Evolutionary conservation across 2,329 filamentous ascomycete species (phyloP), one percentile per base, ranked within the genome.

Genomic region (Chaetomium sp.): DNA sequence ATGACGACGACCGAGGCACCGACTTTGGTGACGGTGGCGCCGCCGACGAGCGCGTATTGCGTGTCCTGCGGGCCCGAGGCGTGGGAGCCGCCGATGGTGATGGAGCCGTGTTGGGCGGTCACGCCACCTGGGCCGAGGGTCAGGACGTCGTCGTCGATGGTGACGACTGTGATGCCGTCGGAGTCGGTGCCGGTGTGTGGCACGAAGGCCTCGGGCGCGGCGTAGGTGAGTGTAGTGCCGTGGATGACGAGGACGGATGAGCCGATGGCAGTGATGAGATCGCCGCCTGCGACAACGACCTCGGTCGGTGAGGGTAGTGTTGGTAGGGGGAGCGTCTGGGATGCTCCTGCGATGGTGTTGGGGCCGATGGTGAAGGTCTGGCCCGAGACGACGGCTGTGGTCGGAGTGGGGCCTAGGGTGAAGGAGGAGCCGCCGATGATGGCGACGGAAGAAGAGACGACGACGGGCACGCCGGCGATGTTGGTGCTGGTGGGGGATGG

Each of bases 1-100:
- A 86, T 70, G 34, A 84, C 72, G 1, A 79, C 73, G 10, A 74
- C 68, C 2, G 73, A 76, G 1, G 74, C 67, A n/a, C 73, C 75
- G 7, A 80, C 62, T 61, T 76, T 72, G 12, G 76, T 79, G 52
- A 81, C 69, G 3, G 79, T 80, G 12, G 74, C 78, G 9, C 79
- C 79, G 51, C 79, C 79, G 7, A 79, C 72, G 54, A 80, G 73
- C 44, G 74, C 75, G 62, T 72, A 75, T 2, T 70, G 67, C 1
- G 74, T 77, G 10, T 69, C 70, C 1, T 64, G 19, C 19, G 54
- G 67, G 1, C 66, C 50, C 2, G 62, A 60, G 11, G 73, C 76
- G 0, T 62, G 56, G 2, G 65, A 59, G 0, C 77, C 78, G 14
- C 78, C 78, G 0, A 80, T 54, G 0, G 72, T 75, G 35, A 52